These are phyloP conservation scores for Penicillium taxi DNA, from an alignment of 495 filamentous ascomycete species.

Conservation along the genomic window DNA sequence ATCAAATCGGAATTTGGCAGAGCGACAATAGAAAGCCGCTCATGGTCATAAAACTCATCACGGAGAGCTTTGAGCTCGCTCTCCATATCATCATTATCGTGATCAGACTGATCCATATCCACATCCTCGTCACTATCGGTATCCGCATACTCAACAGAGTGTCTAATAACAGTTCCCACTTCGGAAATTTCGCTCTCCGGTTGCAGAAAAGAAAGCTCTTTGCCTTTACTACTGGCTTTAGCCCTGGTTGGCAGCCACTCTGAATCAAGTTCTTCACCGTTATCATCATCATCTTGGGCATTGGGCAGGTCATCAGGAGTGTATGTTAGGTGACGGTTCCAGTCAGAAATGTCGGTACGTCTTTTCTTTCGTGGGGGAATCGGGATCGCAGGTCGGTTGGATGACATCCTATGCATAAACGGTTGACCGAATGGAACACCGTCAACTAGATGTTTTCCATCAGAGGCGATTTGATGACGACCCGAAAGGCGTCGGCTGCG, in stretches of 20 bases:
- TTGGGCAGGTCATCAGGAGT: conserved; percentile 1
- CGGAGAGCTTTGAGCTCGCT: conserved; percentile 39
- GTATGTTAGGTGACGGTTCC: conserved; percentile 17
- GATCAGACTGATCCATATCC: conserved; percentile 25
- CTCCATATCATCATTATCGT: conserved; percentile 33
- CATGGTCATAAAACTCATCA: conserved; percentile 34
- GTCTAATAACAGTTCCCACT: conserved; percentile 37
- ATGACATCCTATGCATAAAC: conserved; percentile 47
- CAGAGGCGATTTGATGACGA: conserved; percentile 70
- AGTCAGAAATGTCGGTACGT: conserved; percentile 39
- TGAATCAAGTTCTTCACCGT: conserved; percentile 28
- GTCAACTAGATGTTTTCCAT: conserved; percentile 80
- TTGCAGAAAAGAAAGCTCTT: conserved; percentile 20
- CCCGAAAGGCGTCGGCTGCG: conserved; percentile 68
- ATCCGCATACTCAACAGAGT: conserved; percentile 25
- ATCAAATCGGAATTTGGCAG: too few species aligned
- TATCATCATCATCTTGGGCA: conserved; percentile 17
- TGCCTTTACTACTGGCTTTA: conserved; percentile 13
- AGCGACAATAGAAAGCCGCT: too few species aligned
- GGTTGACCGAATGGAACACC: conserved; percentile 82
- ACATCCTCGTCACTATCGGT: conserved; percentile 35
- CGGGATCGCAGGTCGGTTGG: conserved; percentile 54
- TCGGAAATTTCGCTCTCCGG: conserved; percentile 28
- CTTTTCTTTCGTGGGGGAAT: conserved; percentile 73
- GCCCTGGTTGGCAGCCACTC: conserved; percentile 36